phyloP scores from a whole-genome alignment of 1,284 basidiomycete species.

The Chalciporus piperatoides region DNA sequence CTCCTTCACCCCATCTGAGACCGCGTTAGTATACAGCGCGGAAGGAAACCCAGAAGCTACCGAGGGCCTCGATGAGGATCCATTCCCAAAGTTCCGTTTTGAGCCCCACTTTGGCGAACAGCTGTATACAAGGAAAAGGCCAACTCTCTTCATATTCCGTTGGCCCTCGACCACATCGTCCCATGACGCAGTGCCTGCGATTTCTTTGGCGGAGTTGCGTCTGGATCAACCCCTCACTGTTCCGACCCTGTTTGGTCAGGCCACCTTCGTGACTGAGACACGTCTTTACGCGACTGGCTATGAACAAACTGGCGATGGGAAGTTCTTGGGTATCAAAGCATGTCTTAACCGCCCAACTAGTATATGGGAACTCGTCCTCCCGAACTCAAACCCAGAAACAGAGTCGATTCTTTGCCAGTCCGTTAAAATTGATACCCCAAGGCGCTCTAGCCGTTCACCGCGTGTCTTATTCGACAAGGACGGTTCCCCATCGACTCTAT shows the following conservation, averaged over 20 bases:
- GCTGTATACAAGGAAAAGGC: constrained; percentile 44
- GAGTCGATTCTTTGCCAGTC: constrained; percentile 18
- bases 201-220: constrained; percentile 15
- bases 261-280: constrained; percentile 44
- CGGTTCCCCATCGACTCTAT: constrained; percentile 31
- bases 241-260: constrained; percentile 50
- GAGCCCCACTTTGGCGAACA: constrained; percentile 56
- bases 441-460: constrained; percentile 56
- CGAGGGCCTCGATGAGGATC: constrained; percentile 30
- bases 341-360: constrained; percentile 62
- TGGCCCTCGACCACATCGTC: constrained; percentile 32
- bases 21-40: constrained; percentile 53
- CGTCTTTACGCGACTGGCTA: constrained; percentile 59
- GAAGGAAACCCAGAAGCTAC: constrained; percentile 42
- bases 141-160: constrained; percentile 47
- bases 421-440: constrained; percentile 39
- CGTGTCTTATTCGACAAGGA: constrained; percentile 38
- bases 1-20: constrained; percentile 51
- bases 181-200: not conserved
- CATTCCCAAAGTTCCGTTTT: constrained; percentile 49
- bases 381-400: not conserved
- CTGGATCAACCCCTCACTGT: constrained; percentile 11
- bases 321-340: constrained; percentile 55
- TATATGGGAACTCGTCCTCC: constrained; percentile 49
- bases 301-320: constrained; percentile 52